Base-by-base conservation (phyloP, 192 early-diverging fungal species). In the Backusella mclennaniae region DNA sequence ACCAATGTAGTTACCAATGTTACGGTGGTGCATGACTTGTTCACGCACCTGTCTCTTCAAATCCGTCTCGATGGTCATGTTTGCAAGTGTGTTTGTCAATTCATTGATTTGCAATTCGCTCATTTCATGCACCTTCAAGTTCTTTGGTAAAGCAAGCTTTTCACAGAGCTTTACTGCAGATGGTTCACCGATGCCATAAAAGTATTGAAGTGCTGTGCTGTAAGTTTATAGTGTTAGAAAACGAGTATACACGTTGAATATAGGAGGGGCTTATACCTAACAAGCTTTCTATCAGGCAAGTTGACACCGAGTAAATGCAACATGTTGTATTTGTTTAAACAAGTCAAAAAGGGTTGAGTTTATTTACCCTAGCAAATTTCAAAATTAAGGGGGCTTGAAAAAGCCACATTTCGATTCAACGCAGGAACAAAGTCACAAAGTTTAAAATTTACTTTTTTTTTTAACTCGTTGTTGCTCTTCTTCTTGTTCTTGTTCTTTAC, bases 291-390 rank as follows among this genome's bases (percentile, higher is more conserved):
- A 87, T 98, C 96, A 23, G 96, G 96, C 52, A 98, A 87, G 85
- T 98, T 98, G 76, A 98, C 94, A 77, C 96, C 96, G 66, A 98
- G 89, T 74, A 98, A 85, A 85, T 96, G 95, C 82, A 98, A 84
- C 93, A 95, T 95, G 29, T 74, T 74, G 41, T 15, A 46, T 42
- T 76, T 80, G 29, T 21, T 46, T 56, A 68, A 33, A 33, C 35
- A 8, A 71, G 41, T 23, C 12, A 26, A 26, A 71, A 26, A 71
- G 41, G 19, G 35, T 36, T 5, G 23, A 19, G 23, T 35, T 35
- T 67, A 35, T 59, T 69, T 35, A 38, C 70, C 70, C 70, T 71
- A 49, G 70, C 49, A 23, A 42, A 23, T 42, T 42, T 5, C 5
- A 42, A 44, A 44, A 44, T 29, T 41, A 33, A 67, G 33, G 35